Evolutionary conservation across 2,329 filamentous ascomycete genomes (phyloP).

Genomic region (Macrophomina tecta): DNA sequence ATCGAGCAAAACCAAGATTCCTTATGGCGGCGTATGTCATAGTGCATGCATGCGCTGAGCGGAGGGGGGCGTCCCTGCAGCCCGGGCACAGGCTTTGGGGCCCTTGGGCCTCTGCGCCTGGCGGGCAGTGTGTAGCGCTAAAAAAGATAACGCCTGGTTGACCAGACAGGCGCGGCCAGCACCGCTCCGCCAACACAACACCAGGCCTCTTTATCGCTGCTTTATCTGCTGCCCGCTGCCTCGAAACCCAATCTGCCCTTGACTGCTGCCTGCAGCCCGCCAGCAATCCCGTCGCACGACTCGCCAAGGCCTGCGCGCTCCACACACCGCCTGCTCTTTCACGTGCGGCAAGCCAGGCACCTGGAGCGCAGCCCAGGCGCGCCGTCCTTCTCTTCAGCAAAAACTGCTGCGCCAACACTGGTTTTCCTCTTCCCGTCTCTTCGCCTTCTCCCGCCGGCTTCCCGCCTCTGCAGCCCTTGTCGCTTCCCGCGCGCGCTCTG

Average conservation of each 20-base stretch:
- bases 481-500: conserved; percentile 1
- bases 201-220: conserved; percentile 11
- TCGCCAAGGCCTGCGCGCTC: conserved; percentile 5
- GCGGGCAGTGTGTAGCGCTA: conserved; percentile 17
- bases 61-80: conserved; percentile 13
- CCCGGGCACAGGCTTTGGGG: background rate
- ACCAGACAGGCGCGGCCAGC: background rate
- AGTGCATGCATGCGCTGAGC: conserved; percentile 9
- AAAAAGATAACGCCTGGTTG: conserved; percentile 19
- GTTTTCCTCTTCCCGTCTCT: background rate
- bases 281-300: background rate
- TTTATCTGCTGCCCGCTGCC: conserved; percentile 8
- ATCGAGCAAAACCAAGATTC: conserved; percentile 14
- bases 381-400: conserved; percentile 4
- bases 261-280: background rate
- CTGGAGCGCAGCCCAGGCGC: conserved; percentile 4
- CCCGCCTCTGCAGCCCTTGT: conserved; percentile 13
- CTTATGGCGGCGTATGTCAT: conserved; percentile 7
- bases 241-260: background rate
- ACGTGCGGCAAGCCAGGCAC: conserved; percentile 13
- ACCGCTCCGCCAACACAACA: conserved; percentile 10
- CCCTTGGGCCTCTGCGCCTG: background rate
- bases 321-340: conserved; percentile 11
- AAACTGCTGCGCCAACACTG: conserved; percentile 1
- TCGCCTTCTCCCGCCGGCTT: conserved; percentile 5